Evolutionary conservation across 2,329 filamentous ascomycete genomes (phyloP).

Genomic region (Fusarium gaditjirri): DNA sequence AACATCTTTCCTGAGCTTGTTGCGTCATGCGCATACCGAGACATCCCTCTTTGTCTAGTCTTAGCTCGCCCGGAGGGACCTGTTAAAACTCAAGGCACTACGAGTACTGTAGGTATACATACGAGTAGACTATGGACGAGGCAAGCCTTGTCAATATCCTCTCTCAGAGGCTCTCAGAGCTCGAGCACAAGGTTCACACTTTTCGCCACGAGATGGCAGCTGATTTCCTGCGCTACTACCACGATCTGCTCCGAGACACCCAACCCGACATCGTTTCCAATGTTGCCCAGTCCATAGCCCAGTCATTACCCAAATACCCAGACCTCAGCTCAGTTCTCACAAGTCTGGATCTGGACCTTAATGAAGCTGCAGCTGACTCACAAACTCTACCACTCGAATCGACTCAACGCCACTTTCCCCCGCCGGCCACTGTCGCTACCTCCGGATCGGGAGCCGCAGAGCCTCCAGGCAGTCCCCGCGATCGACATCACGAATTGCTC

Average conservation of each 20-base stretch:
- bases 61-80: conserved; percentile 46
- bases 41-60: conserved; percentile 45
- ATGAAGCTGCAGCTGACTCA: conserved; percentile 48
- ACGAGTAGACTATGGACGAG: conserved; percentile 49
- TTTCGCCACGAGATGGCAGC: conserved; percentile 67
- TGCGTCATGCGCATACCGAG: conserved; percentile 53
- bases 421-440: conserved; percentile 44
- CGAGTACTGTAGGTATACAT: conserved; percentile 22
- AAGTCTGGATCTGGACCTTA: conserved; percentile 51
- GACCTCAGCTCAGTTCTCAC: conserved; percentile 53
- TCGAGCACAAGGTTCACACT: conserved; percentile 66
- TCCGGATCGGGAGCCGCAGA: conserved; percentile 45
- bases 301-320: conserved; percentile 58
- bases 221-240: conserved; percentile 67
- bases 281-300: conserved; percentile 59
- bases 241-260: conserved; percentile 60
- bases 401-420: conserved; percentile 47
- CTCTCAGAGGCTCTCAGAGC: conserved; percentile 63
- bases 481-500: conserved; percentile 69
- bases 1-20: conserved; percentile 31
- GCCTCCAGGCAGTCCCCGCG: conserved; percentile 58
- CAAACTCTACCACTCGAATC: conserved; percentile 46
- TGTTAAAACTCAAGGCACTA: conserved; percentile 41
- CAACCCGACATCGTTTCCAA: conserved; percentile 58
- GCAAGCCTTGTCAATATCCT: conserved; percentile 62